These are phyloP conservation scores for Eremothecium cymbalariae DNA, from an alignment of 1,139 yeast species.

Conservation along the genomic window DNA sequence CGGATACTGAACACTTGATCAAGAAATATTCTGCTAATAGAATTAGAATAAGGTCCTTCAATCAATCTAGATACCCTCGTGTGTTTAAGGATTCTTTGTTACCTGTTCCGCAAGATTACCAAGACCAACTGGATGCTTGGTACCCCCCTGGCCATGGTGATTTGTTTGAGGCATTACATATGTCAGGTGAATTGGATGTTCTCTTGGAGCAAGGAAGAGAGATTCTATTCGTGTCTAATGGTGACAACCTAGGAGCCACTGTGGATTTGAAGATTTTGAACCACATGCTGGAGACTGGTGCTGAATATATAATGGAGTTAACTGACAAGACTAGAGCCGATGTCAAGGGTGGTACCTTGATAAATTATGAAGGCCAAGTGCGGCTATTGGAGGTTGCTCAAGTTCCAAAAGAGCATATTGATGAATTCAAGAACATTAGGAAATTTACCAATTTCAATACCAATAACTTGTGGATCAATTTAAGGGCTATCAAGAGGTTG, in stretches of 20 bases:
- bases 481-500: slow-evolving; percentile 86
- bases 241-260: slow-evolving; percentile 97
- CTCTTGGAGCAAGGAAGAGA: slow-evolving; percentile 92
- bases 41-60: slow-evolving; percentile 89
- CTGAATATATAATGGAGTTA: slow-evolving; percentile 96
- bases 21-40: slow-evolving; percentile 96
- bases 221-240: slow-evolving; percentile 88
- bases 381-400: slow-evolving; percentile 95
- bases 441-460: slow-evolving; percentile 97
- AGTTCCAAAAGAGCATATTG: slow-evolving; percentile 97
- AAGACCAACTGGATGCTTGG: slow-evolving; percentile 81
- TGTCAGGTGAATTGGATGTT: slow-evolving; percentile 87
- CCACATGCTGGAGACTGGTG: slow-evolving; percentile 85
- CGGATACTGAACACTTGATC: slow-evolving; percentile 89
- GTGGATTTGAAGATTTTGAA: slow-evolving; percentile 85
- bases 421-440: slow-evolving; percentile 95
- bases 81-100: slow-evolving; percentile 87
- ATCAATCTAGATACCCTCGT: slow-evolving; percentile 95
- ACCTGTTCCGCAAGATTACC: slow-evolving; percentile 78
- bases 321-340: slow-evolving; percentile 99
- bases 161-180: slow-evolving; percentile 80
- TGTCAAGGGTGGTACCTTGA: slow-evolving; percentile 98
- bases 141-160: slow-evolving; percentile 99
- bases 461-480: slow-evolving; percentile 93
- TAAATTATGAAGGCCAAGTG: slow-evolving; percentile 91